A percentile compares a stretch with the other conserved stretches of the same genome.
These are phyloP conservation scores for Pilaira anomala DNA, from an alignment of 192 early-diverging fungal species.

Conservation along the genomic window DNA sequence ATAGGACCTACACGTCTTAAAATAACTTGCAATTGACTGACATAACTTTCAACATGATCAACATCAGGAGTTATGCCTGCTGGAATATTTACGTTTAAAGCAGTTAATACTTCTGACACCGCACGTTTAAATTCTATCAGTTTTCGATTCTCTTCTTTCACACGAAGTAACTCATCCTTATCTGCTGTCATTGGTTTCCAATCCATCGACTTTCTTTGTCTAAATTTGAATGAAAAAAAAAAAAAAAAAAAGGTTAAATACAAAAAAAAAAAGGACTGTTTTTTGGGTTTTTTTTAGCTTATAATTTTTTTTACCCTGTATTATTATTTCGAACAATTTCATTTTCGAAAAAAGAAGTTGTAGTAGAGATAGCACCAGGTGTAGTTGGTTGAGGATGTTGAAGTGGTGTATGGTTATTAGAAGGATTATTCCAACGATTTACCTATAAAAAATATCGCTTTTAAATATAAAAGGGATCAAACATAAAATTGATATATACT, in stretches of 20 bases:
- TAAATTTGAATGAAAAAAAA: neutral
- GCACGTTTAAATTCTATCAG: slow-evolving; percentile 5
- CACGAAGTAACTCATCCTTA: neutral
- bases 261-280: neutral
- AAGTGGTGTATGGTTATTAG: neutral
- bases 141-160: neutral
- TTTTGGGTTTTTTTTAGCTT: neutral
- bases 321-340: neutral
- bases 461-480: neutral
- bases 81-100: neutral
- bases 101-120: slow-evolving; percentile 4
- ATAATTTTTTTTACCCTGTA: neutral
- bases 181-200: neutral
- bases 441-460: neutral
- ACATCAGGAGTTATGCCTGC: neutral
- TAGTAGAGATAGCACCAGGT: neutral
- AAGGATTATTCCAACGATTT: neutral
- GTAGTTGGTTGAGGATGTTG: slow-evolving; percentile 8
- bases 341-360: slow-evolving; percentile 12
- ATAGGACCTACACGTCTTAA: slow-evolving; percentile 3
- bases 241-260: neutral
- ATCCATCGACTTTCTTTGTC: slow-evolving; percentile 9
- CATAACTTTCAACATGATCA: slow-evolving; percentile 4
- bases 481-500: neutral
- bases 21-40: neutral